Evolutionary conservation across 2,329 filamentous ascomycete genomes (phyloP).

Genomic region (Shiraia sp.): DNA sequence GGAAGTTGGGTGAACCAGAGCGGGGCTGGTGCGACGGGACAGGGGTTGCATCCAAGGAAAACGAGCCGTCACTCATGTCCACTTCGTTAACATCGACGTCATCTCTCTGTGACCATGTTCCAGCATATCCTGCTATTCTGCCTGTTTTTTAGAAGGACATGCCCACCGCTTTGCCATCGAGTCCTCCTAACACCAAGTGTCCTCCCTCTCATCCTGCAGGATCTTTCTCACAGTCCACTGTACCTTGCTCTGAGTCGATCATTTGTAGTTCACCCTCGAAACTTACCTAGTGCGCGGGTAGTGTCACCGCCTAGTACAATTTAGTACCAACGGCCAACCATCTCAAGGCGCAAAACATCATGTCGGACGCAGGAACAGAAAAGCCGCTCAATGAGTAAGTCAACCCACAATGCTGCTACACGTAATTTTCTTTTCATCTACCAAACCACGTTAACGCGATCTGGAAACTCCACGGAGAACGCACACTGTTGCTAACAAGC

Average conservation of each 20-base stretch:
- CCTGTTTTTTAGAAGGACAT: slow-evolving; percentile 28
- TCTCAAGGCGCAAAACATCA: slow-evolving; percentile 16
- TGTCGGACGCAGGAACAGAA: slow-evolving; percentile 27
- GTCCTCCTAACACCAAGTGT: no score
- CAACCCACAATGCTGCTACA: not conserved
- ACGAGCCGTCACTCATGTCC: slow-evolving; percentile 21
- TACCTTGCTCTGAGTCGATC: slow-evolving; percentile 8
- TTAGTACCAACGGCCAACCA: slow-evolving; percentile 21
- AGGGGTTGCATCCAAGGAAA: slow-evolving; percentile 29
- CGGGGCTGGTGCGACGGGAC: slow-evolving; percentile 27
- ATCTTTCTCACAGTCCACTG: slow-evolving; percentile 5
- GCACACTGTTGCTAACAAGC: not conserved
- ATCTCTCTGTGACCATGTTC: slow-evolving; percentile 24
- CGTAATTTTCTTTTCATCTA: no score
- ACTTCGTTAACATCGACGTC: slow-evolving; percentile 37
- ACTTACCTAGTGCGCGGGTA: slow-evolving; percentile 1
- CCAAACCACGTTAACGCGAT: slow-evolving; percentile 1
- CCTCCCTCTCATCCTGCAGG: slow-evolving; percentile 6
- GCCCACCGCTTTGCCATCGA: slow-evolving; percentile 21
- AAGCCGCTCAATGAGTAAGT: slow-evolving; percentile 43
- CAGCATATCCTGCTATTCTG: slow-evolving; percentile 31
- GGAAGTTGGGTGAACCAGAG: slow-evolving; percentile 21
- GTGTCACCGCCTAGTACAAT: slow-evolving; percentile 8
- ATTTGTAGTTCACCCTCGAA: slow-evolving; percentile 11
- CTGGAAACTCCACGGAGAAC: not conserved